Evolutionary conservation across 108 stramenopile genomes (phyloP).

Genomic region (Aurantiochytrium sp.): DNA sequence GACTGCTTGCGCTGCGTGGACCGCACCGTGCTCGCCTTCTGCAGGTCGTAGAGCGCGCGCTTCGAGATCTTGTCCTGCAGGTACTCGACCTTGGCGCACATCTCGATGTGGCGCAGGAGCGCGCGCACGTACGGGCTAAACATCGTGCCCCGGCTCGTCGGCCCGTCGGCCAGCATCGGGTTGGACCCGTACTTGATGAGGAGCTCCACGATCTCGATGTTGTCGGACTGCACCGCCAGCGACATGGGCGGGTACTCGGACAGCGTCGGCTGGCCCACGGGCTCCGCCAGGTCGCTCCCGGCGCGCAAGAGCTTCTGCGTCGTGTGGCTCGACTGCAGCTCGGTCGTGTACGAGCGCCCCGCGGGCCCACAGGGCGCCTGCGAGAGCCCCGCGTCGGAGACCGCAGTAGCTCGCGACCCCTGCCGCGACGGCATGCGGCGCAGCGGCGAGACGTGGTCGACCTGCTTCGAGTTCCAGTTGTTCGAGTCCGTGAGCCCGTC

Average conservation of each 20-base stretch:
- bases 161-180: conserved; percentile 3
- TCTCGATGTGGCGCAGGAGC: background rate
- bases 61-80: background rate
- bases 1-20: background rate
- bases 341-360: no score
- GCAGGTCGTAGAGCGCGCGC: background rate
- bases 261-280: background rate
- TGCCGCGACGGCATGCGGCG: background rate
- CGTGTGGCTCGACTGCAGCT: no score
- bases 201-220: conserved; percentile 11
- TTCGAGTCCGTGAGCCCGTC: background rate
- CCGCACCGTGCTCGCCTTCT: background rate
- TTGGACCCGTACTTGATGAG: conserved; percentile 3
- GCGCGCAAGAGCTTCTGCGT: no score
- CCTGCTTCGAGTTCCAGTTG: background rate
- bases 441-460: background rate
- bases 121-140: conserved; percentile 9
- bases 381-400: no score
- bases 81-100: background rate
- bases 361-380: no score
- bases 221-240: background rate
- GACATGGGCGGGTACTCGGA: background rate
- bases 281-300: background rate
- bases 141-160: background rate
- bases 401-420: background rate